Base-by-base conservation (phyloP, 73 alveolate genomes). In the Paramecium sonneborni region DNA sequence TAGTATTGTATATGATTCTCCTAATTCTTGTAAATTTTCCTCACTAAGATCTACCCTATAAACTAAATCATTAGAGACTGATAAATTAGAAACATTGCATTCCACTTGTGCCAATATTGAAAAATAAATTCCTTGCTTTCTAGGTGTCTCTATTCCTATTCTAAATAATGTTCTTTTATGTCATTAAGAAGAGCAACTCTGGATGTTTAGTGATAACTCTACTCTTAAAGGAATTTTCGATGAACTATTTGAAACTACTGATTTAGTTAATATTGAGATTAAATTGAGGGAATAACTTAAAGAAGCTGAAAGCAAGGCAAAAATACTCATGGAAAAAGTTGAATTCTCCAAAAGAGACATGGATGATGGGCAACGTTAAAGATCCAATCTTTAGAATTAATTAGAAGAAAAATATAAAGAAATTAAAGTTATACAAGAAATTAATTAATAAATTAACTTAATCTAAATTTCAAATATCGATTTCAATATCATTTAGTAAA, bases 131-230 rank as follows among this genome's bases (percentile, higher is more conserved):
- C 99, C 99, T 28, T 74, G 93, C 44, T 85, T 97, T 48, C 92
- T 98, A 96, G 99, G 99, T 15, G 98, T 97, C 1, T 92, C 98
- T 5, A 93, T 95, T 30, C 98, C 99, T 18, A 95, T 98, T 30
- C 93, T 98, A 43, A 99, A 96, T 85, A 97, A 98, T 96, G 99
- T 98, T 11, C 94, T 97, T 21, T 96, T 98, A 92, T 98, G 99
- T 85, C 99, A 98, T 93, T 96, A 98, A 76, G 99, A 98, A 92
- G 99, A 98, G 79, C 92, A 96, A 39, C 92, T 96, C 35, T 98
- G 99, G 99, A 99, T 99, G 62, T 98, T 98, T 92, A 91, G 98
- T 85, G 99, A 98, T 74, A 93, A 96, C 28, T 95, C 98, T 15
- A 96, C 96, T 90, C 92, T 98, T 69, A 98, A 98, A 93, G 96